Percentiles rank a stretch among this genome's conserved stretches.
Evolutionary conservation across 1,284 basidiomycete genomes (phyloP).

Genomic region (Boletus semigastroideus): DNA sequence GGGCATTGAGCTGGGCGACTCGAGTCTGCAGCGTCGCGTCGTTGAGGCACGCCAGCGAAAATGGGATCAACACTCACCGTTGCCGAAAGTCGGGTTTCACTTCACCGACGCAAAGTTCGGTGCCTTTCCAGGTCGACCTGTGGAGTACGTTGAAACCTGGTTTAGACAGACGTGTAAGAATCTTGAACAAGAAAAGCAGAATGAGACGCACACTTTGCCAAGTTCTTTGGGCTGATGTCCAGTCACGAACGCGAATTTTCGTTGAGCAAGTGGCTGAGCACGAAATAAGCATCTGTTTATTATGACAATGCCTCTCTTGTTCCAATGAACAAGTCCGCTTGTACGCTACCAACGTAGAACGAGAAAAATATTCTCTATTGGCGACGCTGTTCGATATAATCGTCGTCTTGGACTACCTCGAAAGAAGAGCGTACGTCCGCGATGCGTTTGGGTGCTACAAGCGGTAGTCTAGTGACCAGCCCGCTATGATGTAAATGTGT

Average conservation of each 20-base stretch:
- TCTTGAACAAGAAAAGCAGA: neutral
- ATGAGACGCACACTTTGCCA: slow-evolving; percentile 65
- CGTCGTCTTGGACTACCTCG: slow-evolving; percentile 90
- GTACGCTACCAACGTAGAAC: slow-evolving; percentile 84
- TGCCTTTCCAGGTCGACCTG: slow-evolving; percentile 79
- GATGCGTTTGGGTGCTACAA: too few relatives aligned
- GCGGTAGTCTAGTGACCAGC: too few relatives aligned
- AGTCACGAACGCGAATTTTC: slow-evolving; percentile 78
- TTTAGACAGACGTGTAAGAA: slow-evolving; percentile 5
- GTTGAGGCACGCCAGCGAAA: neutral
- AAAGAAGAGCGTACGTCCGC: slow-evolving; percentile 93
- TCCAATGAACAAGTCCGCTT: slow-evolving; percentile 93
- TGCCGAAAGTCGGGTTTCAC: slow-evolving; percentile 70
- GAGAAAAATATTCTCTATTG: slow-evolving; percentile 87
- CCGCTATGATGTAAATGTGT: too few relatives aligned
- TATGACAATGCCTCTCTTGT: slow-evolving; percentile 43
- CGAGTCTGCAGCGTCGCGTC: slow-evolving; percentile 24
- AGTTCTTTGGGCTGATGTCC: slow-evolving; percentile 55
- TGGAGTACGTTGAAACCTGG: slow-evolving; percentile 72
- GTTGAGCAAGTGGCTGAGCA: too few relatives aligned
- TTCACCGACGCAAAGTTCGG: slow-evolving; percentile 78
- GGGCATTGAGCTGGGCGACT: slow-evolving; percentile 27
- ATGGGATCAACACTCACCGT: slow-evolving; percentile 40
- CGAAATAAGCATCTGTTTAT: neutral
- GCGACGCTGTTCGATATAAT: slow-evolving; percentile 93